Evolutionary conservation across 176 grass and related monocot species (phyloP), one percentile per base, ranked within the genome.

Genomic region (Elymus sibiricus): DNA sequence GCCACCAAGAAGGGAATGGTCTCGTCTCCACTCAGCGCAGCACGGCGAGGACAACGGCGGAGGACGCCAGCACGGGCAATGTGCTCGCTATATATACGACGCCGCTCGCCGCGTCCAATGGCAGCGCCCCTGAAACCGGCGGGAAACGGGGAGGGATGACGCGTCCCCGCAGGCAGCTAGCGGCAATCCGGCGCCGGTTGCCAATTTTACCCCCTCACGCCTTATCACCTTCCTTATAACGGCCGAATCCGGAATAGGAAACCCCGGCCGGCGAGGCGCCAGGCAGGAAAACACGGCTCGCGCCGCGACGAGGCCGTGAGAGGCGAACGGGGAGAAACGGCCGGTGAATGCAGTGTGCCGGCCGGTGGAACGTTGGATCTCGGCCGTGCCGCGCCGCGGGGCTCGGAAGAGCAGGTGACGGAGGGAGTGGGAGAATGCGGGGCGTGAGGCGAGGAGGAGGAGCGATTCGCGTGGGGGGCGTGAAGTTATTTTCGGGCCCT

Each of bases 401-500:
- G 16, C 49, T 53, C 49, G 49, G 49, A 17, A 2, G 43, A 53
- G 77, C 65, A 26, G 65, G 42, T 53, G 49, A 53, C 49, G 44
- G 42, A 53, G 73, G 26, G 22, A 67, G 78, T 79, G 72, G 62
- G 78, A 84, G 44, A 6, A 79, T n/a, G 82, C 72, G 69, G 29
- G 72, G 67, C 5, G 68, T 28, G 72, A 90, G 79, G 67, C 21
- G 71, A 90, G 79, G 79, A 49, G 71, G 22, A 61, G 58, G 87
- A 83, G 74, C 84, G 75, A 84, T 74, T 79, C 34, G 84, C 74
- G 85, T 90, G 85, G 80, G 84, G 84, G 74, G 22, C 68, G 89
- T 74, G 80, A 74, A 60, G 84, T 90, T 90, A 90, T 90, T 90
- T 86, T 83, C 80, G 74, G 84, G 84, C 55, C 11, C 77, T 38